Evolutionary conservation across 192 early-diverging fungal genomes (phyloP).

Genomic region (Fimicolochytrium jonesii): DNA sequence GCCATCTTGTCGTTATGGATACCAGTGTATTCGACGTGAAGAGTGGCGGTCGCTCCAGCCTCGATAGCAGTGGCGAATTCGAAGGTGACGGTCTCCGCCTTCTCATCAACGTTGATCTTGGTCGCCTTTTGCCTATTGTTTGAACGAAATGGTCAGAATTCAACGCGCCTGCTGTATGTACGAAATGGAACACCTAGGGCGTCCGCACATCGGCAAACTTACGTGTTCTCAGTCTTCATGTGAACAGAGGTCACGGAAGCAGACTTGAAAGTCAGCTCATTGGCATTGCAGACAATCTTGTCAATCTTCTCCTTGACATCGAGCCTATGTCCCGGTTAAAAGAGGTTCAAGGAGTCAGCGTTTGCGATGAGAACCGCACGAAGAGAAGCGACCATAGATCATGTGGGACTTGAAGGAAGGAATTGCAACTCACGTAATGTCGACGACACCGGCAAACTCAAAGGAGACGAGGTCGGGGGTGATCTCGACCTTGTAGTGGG

Average conservation of each 20-base stretch:
- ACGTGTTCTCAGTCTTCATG: constrained; percentile 34
- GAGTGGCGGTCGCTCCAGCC: constrained; percentile 37
- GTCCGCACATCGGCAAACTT: not conserved
- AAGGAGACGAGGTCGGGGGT: constrained; percentile 79
- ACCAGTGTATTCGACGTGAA: constrained; percentile 48
- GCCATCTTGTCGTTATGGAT: constrained; percentile 76
- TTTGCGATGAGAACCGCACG: not conserved
- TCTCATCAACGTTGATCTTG: constrained; percentile 36
- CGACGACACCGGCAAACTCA: constrained; percentile 73
- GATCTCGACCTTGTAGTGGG: constrained; percentile 76
- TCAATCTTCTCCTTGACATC: constrained; percentile 39
- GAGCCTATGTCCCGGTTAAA: constrained; percentile 19
- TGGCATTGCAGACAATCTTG: constrained; percentile 39
- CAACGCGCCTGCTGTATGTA: not conserved
- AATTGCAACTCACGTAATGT: constrained; percentile 65
- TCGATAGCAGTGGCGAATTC: constrained; percentile 42
- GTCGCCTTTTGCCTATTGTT: constrained; percentile 45
- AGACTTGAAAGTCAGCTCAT: constrained; percentile 33
- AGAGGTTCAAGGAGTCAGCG: not conserved
- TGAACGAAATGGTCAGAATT: not conserved
- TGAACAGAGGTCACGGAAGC: constrained; percentile 27
- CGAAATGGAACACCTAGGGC: not conserved
- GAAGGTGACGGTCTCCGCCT: constrained; percentile 44
- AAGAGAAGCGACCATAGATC: not conserved
- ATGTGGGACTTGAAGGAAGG: too few species aligned